phyloP scores from a whole-genome alignment of 2,329 filamentous ascomycete species.

The Tolypocladium endophyticum region DNA sequence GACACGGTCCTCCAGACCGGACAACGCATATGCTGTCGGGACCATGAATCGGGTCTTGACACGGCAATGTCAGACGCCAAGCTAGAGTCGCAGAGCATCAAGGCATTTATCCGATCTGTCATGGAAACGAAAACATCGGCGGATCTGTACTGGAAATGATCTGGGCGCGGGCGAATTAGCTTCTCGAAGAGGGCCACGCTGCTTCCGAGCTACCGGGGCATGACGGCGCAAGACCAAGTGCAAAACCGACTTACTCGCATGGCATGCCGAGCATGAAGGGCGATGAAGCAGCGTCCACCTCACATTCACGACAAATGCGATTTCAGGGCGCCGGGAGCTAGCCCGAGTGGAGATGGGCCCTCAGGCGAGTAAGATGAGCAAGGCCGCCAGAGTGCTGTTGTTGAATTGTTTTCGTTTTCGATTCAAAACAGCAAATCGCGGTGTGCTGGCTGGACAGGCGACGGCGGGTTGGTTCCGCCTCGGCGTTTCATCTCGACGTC shows the following conservation, averaged over 20 bases:
- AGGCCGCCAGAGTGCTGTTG: neutral
- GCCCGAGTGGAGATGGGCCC: neutral
- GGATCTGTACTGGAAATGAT: constrained; percentile 49
- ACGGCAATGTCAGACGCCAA: constrained; percentile 33
- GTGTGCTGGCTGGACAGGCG: neutral
- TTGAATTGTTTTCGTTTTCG: neutral
- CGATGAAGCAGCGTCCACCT: neutral
- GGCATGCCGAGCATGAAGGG: neutral
- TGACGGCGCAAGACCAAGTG: neutral
- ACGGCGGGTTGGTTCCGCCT: neutral
- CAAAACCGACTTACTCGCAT: neutral
- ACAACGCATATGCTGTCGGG: constrained; percentile 50
- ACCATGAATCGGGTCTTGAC: constrained; percentile 26
- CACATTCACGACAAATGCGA: neutral
- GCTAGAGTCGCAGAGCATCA: constrained; percentile 36
- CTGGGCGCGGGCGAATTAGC: neutral
- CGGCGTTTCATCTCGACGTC: neutral
- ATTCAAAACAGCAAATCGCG: neutral
- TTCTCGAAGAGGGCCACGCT: neutral
- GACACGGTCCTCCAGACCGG: constrained; percentile 57
- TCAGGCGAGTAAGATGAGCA: neutral
- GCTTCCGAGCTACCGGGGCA: neutral
- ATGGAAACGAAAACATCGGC: constrained; percentile 43
- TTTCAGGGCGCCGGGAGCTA: neutral
- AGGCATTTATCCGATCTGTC: constrained; percentile 50